Percentiles rank a stretch among this genome's conserved stretches.
Evolutionary conservation across 768 basidiomycete genomes (phyloP).

Genomic region (Dacryopinax spathularia): DNA sequence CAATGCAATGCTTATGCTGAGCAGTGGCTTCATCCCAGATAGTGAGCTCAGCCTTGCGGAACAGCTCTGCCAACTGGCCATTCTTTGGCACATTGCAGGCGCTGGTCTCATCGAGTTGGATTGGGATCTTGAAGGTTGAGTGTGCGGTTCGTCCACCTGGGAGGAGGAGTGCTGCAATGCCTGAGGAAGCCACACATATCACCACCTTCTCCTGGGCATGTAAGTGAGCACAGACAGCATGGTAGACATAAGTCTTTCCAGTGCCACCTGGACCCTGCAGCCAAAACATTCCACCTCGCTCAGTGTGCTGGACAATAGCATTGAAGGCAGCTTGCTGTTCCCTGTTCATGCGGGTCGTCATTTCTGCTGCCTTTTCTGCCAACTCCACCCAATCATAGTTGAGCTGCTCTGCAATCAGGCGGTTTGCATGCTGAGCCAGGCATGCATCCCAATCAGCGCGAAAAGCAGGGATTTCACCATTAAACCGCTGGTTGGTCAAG

Average conservation of each 20-base stretch:
- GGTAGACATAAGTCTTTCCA: slow-evolving; percentile 34
- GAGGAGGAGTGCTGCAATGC: slow-evolving; percentile 34
- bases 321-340: slow-evolving; percentile 23
- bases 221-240: slow-evolving; percentile 12
- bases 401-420: slow-evolving; percentile 13
- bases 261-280: slow-evolving; percentile 31
- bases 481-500: slow-evolving; percentile 13
- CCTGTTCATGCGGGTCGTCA: slow-evolving; percentile 18
- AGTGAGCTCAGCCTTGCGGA: slow-evolving; percentile 21
- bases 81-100: slow-evolving; percentile 27
- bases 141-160: slow-evolving; percentile 35
- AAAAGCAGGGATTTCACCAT: slow-evolving; percentile 7
- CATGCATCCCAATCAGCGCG: slow-evolving; percentile 5
- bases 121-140: slow-evolving; percentile 36
- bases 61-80: slow-evolving; percentile 21
- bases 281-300: slow-evolving; percentile 24
- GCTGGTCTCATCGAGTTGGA: slow-evolving; percentile 21
- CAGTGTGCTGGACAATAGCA: slow-evolving; percentile 20
- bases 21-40: slow-evolving; percentile 16
- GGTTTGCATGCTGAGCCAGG: slow-evolving; percentile 8
- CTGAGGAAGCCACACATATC: slow-evolving; percentile 38
- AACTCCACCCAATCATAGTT: slow-evolving; percentile 7
- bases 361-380: neutral
- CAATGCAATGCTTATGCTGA: slow-evolving; percentile 26
- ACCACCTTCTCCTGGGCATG: slow-evolving; percentile 22